phyloP scores from a whole-genome alignment of 495 filamentous ascomycete species.

The Xylaria nigripes region DNA sequence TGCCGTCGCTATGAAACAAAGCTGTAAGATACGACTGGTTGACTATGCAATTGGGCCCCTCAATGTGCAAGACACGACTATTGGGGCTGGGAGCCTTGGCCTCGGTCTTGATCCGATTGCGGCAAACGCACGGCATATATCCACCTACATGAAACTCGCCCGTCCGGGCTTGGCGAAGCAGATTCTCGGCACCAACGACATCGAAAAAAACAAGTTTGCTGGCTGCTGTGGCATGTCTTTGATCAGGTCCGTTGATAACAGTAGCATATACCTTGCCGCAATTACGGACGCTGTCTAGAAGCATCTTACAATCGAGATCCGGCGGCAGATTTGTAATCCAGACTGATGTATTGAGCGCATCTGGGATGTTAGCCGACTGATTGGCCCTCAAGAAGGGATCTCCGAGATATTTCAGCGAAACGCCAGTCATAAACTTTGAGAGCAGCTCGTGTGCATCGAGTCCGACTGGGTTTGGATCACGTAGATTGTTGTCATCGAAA shows the following conservation, averaged over 20 bases:
- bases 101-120: conserved; percentile 4
- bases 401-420: conserved; percentile 2
- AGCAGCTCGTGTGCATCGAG: neutral
- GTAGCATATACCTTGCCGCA: conserved; percentile 9
- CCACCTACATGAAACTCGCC: neutral
- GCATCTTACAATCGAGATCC: neutral
- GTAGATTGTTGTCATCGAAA: neutral
- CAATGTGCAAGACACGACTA: conserved; percentile 9
- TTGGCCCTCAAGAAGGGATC: neutral
- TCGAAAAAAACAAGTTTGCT: conserved; percentile 13
- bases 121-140: neutral
- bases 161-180: neutral
- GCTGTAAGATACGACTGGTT: neutral
- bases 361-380: conserved; percentile 9
- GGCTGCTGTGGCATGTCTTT: neutral
- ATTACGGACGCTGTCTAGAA: conserved; percentile 1
- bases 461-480: neutral
- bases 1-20: neutral
- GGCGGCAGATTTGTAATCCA: conserved; percentile 10
- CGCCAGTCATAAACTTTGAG: neutral
- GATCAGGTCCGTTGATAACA: conserved; percentile 5
- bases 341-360: conserved; percentile 5
- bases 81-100: neutral
- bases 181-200: conserved; percentile 4
- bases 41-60: conserved; percentile 6